Evolutionary conservation across 129 eudicot genomes (phyloP), one percentile per base, ranked within the genome.

Genomic region (Erigeron canadensis): DNA sequence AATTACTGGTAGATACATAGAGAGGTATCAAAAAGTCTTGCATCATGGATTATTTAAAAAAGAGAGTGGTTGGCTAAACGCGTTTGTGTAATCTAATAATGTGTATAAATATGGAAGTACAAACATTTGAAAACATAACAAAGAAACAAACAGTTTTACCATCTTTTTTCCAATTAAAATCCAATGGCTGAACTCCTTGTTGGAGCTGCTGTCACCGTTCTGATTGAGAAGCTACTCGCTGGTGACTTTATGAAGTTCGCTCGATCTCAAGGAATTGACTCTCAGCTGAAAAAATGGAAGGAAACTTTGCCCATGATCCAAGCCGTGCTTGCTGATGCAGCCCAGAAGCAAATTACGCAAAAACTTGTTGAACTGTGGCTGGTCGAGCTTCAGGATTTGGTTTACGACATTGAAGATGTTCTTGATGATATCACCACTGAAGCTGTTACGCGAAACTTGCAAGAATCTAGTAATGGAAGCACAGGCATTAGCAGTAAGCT

Each of bases 321-420:
- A 57, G 40, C 2, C 9, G 40, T 57, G 39, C 63, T 57, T 19
- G 63, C 40, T 22, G 63, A 57, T 57, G 63, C 40, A 7, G 40
- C 8, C 2, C 63, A 57, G 53, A 50, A 50, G 6, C 16, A 50
- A 16, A 15, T 50, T 0, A 50, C 56, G 12, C 54, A 47, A 47
- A 47, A 3, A 12, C 0, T 16, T 57, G 63, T 22, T 57, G 38
- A 22, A 22, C 1, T 0, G 2, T 57, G 63, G 63, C 40, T 22
- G 5, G 1, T 18, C 0, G n/a, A 57, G 0, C 40, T 57, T 2
- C 63, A 57, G 40, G 37, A 18, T 2, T 11, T 57, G 15, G 40
- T 8, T 16, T 69, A 69, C 7, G 74, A 69, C 15, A 69, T 69
- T n/a, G 74, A 69, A 0, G 63, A 69, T 17, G 50, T 53, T 8